Percentiles rank a stretch among this genome's conserved stretches.
Evolutionary conservation across 306 rosid species (phyloP).

Genomic region (Quercus cerris): DNA sequence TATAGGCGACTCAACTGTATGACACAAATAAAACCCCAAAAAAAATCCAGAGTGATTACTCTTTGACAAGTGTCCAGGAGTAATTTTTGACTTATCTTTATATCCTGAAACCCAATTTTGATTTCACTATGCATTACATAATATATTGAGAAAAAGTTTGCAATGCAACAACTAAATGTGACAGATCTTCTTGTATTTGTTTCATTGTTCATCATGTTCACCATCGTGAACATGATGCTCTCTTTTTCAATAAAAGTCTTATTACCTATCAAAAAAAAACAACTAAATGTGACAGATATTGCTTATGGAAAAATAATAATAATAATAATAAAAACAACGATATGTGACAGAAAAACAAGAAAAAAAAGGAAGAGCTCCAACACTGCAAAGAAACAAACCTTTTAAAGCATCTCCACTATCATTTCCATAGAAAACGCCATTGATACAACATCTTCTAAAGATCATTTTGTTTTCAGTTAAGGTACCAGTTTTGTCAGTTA

Average conservation of each 20-base stretch:
- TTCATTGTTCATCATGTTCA: too few relatives aligned
- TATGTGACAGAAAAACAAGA: slow-evolving; percentile 15
- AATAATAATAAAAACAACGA: background rate
- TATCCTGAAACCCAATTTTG: background rate
- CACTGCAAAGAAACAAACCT: slow-evolving; percentile 51
- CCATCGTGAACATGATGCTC: too few relatives aligned
- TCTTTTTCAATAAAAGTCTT: too few relatives aligned
- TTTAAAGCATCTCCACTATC: slow-evolving; percentile 90
- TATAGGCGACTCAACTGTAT: background rate
- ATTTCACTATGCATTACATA: background rate
- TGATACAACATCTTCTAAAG: slow-evolving; percentile 90
- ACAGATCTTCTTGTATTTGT: too few relatives aligned
- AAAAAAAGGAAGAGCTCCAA: slow-evolving; percentile 19
- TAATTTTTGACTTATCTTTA: background rate
- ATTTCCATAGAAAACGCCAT: slow-evolving; percentile 81
- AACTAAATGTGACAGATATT: slow-evolving; percentile 9
- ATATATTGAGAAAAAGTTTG: background rate
- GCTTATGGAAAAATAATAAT: too few relatives aligned
- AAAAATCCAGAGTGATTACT: background rate
- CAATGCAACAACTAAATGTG: slow-evolving; percentile 13
- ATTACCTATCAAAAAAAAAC: too few relatives aligned
- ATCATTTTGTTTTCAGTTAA: slow-evolving; percentile 95
- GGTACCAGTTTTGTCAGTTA: slow-evolving; percentile 99
- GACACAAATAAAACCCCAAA: background rate
- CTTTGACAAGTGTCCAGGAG: background rate